phyloP scores from a whole-genome alignment of 441 rosid genomes.

The Sinapis alba region DNA sequence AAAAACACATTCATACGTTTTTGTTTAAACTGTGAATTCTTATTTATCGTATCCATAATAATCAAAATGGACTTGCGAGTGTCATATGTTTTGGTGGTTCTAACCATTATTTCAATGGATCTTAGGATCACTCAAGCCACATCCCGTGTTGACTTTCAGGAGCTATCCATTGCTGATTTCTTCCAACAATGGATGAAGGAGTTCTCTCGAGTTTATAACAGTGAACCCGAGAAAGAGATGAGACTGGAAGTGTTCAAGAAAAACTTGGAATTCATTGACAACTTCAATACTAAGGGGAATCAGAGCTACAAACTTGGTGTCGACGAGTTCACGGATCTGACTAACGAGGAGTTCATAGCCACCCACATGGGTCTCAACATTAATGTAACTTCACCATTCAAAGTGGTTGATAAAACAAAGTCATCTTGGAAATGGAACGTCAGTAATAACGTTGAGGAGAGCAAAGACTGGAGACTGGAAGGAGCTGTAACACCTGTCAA shows the following conservation, averaged over 20 bases:
- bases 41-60: too few species aligned
- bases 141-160: background rate
- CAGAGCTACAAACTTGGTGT: constrained; percentile 39
- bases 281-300: constrained; percentile 26
- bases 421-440: constrained; percentile 33
- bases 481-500: constrained; percentile 51
- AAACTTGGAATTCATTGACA: background rate
- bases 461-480: constrained; percentile 46
- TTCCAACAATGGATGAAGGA: background rate
- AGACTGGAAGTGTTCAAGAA: background rate
- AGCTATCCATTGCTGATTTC: background rate
- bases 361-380: constrained; percentile 25
- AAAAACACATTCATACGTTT: too few species aligned
- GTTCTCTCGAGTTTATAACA: background rate
- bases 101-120: background rate
- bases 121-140: background rate
- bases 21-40: too few species aligned
- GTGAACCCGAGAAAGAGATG: background rate
- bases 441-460: constrained; percentile 9
- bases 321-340: constrained; percentile 44
- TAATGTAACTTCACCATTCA: background rate
- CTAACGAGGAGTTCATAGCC: constrained; percentile 40
- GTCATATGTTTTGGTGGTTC: background rate
- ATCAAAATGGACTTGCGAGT: background rate
- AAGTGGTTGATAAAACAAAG: background rate